Evolutionary conservation across 306 rosid genomes (phyloP), one percentile per base, ranked within the genome.

Genomic region (Rubus parviflorus): DNA sequence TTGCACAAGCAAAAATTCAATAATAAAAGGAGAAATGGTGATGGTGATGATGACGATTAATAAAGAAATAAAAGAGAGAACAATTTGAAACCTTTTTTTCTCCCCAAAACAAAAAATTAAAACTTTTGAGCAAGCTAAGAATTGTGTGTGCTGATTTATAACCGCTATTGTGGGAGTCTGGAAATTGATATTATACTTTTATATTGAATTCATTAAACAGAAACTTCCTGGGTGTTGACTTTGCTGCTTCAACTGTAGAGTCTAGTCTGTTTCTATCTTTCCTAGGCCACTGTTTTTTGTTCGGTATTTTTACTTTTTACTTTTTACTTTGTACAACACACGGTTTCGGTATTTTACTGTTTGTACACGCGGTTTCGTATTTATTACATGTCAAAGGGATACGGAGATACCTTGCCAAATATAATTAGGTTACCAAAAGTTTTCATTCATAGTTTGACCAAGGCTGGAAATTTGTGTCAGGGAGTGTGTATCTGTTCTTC

Each of bases 221-320:
- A 38, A 86, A 70, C 87, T 86, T 84, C 72, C 62, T 81, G 73
- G 80, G 20, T 84, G 88, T 84, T 86, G 89, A 89, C 92, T 89
- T 84, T 54, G 45, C 58, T 49, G 41, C 48, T 25, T 19, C 6
- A n/a, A 5, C 67, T 25, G 46, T 46, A 1, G 1, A 43, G 46
- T 61, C 70, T 15, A 9, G 42, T 57, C 13, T 35, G 47, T 65
- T 40, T 65, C 68, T 37, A 30, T 19, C 16, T 60, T 52, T 35
- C 70, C 11, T 51, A 22, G 23, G 35, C 76, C 22, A 35, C 35
- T 25, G 37, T 35, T 51, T 58, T 19, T 3, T 43, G 12, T 22
- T 57, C 45, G 0, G 14, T 30, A 73, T 16, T 70, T 35, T 72
- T 9, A 7, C 19, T 41, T 9, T 42, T 57, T 9, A 6, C 22